These are phyloP conservation scores for Puccinellia tenuiflora DNA, from an alignment of 176 grass and related monocot species.

Conservation along the genomic window DNA sequence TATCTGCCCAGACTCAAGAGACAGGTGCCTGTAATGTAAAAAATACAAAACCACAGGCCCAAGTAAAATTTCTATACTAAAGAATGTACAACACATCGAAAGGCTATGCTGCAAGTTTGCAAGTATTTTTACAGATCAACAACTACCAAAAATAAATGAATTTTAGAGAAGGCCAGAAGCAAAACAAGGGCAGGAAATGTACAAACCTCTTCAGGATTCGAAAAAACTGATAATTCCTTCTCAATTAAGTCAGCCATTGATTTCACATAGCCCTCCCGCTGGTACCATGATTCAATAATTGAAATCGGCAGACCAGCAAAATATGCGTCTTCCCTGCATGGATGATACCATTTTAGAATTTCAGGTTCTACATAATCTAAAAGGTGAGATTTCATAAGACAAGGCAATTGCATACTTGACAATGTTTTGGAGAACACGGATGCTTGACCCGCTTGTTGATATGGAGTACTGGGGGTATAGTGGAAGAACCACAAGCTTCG, in stretches of 20 bases:
- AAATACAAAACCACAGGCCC: background rate
- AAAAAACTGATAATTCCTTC: conserved; percentile 56
- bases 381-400: background rate
- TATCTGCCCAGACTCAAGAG: background rate
- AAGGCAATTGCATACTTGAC: conserved; percentile 42
- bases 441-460: conserved; percentile 96
- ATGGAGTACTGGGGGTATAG: conserved; percentile 98
- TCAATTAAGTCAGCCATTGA: conserved; percentile 93
- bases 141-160: background rate
- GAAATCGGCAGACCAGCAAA: conserved; percentile 83
- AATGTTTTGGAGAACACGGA: conserved; percentile 75
- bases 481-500: conserved; percentile 88
- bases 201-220: conserved; percentile 71
- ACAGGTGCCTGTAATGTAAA: background rate
- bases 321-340: conserved; percentile 77
- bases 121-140: background rate
- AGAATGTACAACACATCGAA: background rate
- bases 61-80: background rate
- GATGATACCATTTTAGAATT: background rate
- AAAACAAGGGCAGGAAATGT: background rate
- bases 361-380: background rate
- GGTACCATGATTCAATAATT: conserved; percentile 93
- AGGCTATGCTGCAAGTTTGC: background rate
- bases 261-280: conserved; percentile 88
- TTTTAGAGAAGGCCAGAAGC: background rate